Conservation (phyloP, 2,329 filamentous ascomycete species). For the Alternaria novae-zelandiae region DNA sequence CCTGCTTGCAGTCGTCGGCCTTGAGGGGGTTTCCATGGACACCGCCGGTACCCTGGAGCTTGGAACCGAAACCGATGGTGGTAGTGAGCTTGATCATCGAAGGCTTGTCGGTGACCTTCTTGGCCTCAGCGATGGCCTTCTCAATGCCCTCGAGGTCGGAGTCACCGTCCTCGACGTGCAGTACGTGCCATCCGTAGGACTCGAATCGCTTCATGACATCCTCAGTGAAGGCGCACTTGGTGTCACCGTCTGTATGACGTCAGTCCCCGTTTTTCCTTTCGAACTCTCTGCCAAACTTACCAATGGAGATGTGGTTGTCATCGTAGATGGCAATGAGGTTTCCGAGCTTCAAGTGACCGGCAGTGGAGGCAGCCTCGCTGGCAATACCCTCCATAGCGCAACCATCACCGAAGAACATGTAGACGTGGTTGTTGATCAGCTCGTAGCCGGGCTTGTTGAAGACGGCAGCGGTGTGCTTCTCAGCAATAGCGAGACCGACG, state of each 20-base stretch:
- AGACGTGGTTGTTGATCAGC: slow-evolving; percentile 96
- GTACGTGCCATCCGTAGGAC: slow-evolving; percentile 93
- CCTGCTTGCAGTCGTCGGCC: slow-evolving; percentile 88
- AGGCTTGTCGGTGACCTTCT: slow-evolving; percentile 93
- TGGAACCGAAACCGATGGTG: slow-evolving; percentile 95
- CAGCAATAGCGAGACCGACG: slow-evolving; percentile 95
- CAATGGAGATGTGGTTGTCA: slow-evolving; percentile 95
- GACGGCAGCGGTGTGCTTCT: slow-evolving; percentile 85
- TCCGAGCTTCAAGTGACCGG: slow-evolving; percentile 95
- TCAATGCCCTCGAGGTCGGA: slow-evolving; percentile 86
- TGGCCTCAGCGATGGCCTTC: slow-evolving; percentile 82
- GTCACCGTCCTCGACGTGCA: slow-evolving; percentile 86
- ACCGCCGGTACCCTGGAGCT: slow-evolving; percentile 89
- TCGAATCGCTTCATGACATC: slow-evolving; percentile 95
- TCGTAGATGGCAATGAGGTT: slow-evolving; percentile 98
- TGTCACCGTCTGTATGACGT: slow-evolving; percentile 77
- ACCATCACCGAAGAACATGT: slow-evolving; percentile 94
- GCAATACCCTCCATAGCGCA: slow-evolving; percentile 99
- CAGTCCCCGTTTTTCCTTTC: slow-evolving; percentile 8
- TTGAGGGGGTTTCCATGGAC: slow-evolving; percentile 97
- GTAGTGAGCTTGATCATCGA: slow-evolving; percentile 96
- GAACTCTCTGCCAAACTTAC: slow-evolving; percentile 50
- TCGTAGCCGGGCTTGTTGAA: slow-evolving; percentile 98
- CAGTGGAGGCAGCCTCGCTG: slow-evolving; percentile 86
- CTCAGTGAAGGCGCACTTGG: slow-evolving; percentile 95